phyloP scores from a whole-genome alignment of 2,329 filamentous ascomycete species.

The Monilinia aucupariae region DNA sequence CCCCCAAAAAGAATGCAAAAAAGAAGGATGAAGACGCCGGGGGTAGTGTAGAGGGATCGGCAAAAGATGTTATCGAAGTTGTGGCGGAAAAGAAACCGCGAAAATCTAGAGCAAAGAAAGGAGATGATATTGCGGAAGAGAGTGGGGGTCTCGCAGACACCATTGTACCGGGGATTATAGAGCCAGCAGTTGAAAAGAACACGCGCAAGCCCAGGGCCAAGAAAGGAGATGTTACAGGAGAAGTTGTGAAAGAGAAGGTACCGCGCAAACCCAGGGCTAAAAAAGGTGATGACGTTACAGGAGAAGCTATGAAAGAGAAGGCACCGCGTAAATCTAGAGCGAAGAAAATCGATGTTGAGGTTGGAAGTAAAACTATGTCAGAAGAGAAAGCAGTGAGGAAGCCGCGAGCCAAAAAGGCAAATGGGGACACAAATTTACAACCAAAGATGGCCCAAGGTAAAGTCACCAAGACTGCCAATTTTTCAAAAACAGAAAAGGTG shows the following conservation, averaged over 20 bases:
- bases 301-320: constrained; percentile 22
- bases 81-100: constrained; percentile 23
- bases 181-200: constrained; percentile 24
- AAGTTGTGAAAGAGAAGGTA: constrained; percentile 24
- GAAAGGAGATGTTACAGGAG: constrained; percentile 17
- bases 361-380: constrained; percentile 1
- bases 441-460: constrained; percentile 34
- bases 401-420: constrained; percentile 25
- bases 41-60: background rate
- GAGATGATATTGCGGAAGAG: constrained; percentile 6
- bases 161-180: background rate
- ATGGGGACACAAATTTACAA: constrained; percentile 29
- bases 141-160: no score
- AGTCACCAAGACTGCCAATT: constrained; percentile 34
- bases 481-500: constrained; percentile 21
- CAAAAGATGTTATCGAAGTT: constrained; percentile 2
- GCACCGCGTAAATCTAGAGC: constrained; percentile 21
- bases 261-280: constrained; percentile 24
- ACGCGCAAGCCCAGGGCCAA: constrained; percentile 25
- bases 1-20: constrained; percentile 22
- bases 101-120: constrained; percentile 27
- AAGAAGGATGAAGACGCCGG: constrained; percentile 9
- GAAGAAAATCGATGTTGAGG: constrained; percentile 25
- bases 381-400: constrained; percentile 20
- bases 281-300: constrained; percentile 18